Base-by-base conservation (phyloP, 2,329 filamentous ascomycete genomes). In the Rutstroemia sydowiana region DNA sequence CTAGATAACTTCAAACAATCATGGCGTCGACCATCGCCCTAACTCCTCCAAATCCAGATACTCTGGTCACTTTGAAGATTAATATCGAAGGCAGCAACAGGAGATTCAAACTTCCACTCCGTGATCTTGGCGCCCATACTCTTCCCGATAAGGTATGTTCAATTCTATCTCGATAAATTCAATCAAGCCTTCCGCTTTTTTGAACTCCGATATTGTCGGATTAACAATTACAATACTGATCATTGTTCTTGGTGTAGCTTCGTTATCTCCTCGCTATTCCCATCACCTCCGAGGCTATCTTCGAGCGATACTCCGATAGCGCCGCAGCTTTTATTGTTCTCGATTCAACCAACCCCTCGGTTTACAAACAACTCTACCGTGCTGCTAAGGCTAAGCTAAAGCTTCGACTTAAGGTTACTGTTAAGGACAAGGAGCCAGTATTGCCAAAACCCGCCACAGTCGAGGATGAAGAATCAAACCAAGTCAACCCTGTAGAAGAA, bases 381-480 rank as follows among this genome's bases (percentile, higher is more conserved):
- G 93, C 93, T 60, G 93, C 93, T 58, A 98, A 96, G 75, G 93
- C 93, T 34, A 98, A 98, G 78, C 83, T 91, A 59, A 98, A 97
- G 83, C 84, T 98, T 61, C 91, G 93, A 70, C 80, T 98, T 54
- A 88, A 83, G 60, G 85, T 87, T 34, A 84, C 80, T 14, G 63
- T 77, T 31, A 66, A 64, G 54, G 59, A 67, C 14, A 68, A 70
- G 51, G 57, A 69, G 26, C 60, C 61, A 0, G 56, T 63, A 37
- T 48, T 53, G 14, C 60, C 63, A 31, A 66, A 66, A 48, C 64
- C 56, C 36, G 73, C 75, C 39, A 73, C 74, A 6, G 70, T 77
- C 50, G 75, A 83, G 60, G 75, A 80, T 52, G 74, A 72, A 37
- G 61, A 65, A 23, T 52, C 60, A 10, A 56, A 32, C n/a, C 52